Evolutionary conservation across 1,139 yeast species (phyloP).

Genomic region (Magnusiomyces starmeri): DNA sequence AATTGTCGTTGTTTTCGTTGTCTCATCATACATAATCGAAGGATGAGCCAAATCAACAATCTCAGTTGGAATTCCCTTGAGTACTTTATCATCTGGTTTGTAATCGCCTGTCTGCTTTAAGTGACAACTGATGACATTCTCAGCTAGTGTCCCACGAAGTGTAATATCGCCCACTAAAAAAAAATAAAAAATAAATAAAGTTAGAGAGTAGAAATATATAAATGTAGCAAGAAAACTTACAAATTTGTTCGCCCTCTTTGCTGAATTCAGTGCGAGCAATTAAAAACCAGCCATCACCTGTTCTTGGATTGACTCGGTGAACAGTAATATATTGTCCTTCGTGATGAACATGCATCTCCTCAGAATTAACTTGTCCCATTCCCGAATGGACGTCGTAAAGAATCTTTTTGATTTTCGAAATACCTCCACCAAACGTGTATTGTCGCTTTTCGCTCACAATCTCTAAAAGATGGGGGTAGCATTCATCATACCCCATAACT

Average conservation of each 20-base stretch:
- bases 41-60: conserved; percentile 50
- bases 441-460: conserved; percentile 71
- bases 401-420: conserved; percentile 58
- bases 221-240: conserved; percentile 18
- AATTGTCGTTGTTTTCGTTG: conserved; percentile 41
- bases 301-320: conserved; percentile 74
- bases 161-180: conserved; percentile 53
- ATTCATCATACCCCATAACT: conserved; percentile 89
- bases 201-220: not conserved
- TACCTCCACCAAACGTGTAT: conserved; percentile 62
- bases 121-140: conserved; percentile 52
- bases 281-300: conserved; percentile 84
- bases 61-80: conserved; percentile 60
- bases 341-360: conserved; percentile 91
- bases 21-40: conserved; percentile 38
- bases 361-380: conserved; percentile 61
- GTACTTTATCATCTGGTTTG: conserved; percentile 30
- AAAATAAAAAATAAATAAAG: not conserved
- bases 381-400: conserved; percentile 56
- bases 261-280: conserved; percentile 78
- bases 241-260: conserved; percentile 30
- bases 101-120: conserved; percentile 41
- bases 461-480: conserved; percentile 72
- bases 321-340: conserved; percentile 89
- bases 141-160: conserved; percentile 60